Evolutionary conservation across 1,284 basidiomycete species (phyloP), one percentile per base, ranked within the genome.

Genomic region (Microbotryum scabiosae): DNA sequence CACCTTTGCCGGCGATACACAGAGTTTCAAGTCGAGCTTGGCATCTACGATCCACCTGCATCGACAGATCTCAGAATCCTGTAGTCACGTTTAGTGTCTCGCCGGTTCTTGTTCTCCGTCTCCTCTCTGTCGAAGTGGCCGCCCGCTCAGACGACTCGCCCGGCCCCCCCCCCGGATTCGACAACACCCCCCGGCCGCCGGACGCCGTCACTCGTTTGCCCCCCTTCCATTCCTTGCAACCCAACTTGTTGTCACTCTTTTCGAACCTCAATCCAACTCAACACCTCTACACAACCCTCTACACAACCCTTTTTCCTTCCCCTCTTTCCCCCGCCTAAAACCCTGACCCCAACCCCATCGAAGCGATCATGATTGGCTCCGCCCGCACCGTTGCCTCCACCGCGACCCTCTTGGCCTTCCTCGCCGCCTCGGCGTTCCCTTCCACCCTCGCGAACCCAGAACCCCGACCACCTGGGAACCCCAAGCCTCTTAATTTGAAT

Each of bases 241-340:
- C 51, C 26, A 52, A 30, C 51, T 23, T 52, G 14, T 52, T 28
- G 51, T 52, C 51, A 26, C 30, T 52, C 51, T 5, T 52, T 52
- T 16, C 25, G 14, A 23, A 23, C 20, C 20, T 8, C 28, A n/a
- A 14, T 52, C 26, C 9, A 14, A n/a, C 30, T 32, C 47, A n/a
- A 23, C 47, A 6, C 47, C 4, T 23, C 28, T 28, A 18, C 28
- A 4, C 8, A 30, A 10, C 8, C 1, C 47, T 8, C 25, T 48
- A 21, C 25, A 25, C n/a, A 48, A n/a, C n/a, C 46, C n/a, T 25
- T 49, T n/a, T 14, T 16, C 12, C 28, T 28, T 5, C 47, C 47
- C 47, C 18, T 23, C 8, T 9, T 30, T 30, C 30, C 8, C 30
- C 30, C 30, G 8, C 30, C 10, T 30, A 9, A 30, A 30, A 30